Evolutionary conservation across 2,329 filamentous ascomycete genomes (phyloP), one percentile per base, ranked within the genome.

Genomic region (Colletotrichum spaethianum): DNA sequence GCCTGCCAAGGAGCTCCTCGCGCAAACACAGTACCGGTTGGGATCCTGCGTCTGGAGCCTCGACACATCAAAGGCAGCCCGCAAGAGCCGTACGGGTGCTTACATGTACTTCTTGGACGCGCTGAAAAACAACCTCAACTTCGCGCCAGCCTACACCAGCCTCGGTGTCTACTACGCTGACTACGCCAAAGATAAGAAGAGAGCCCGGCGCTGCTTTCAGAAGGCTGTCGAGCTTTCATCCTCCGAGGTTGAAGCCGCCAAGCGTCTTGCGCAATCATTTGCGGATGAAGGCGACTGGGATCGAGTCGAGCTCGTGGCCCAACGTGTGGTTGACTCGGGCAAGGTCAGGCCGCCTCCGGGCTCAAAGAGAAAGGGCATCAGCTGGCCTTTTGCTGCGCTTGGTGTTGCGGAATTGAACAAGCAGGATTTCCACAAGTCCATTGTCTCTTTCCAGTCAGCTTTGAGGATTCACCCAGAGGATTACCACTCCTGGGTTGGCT

Each of bases 211-310:
- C 74, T 98, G 96, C 79, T 98, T 98, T 78, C 94, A 98, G 77
- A 98, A 98, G 80, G 96, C 96, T 0, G 93, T 99, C 61, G 96
- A 99, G 80, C 85, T 99, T 3, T 99, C 96, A 0, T 85, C 94
- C 0, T 92, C 93, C 0, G 96, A 99, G 79, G 90, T 98, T 1
- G 87, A 93, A 75, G 94, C 96, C 44, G 96, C 96, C 0, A 94
- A 98, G 81, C 90, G 94, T 36, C 88, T 99, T 20, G 95, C 96
- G 1, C 90, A 90, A 71, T 92, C 91, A 0, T 99, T 98, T 80
- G 96, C 97, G 0, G 92, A 97, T 65, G 92, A 95, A 75, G 91
- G 93, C 46, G 96, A 99, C 78, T 99, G 96, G 96, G 96, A 98
- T 75, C 91, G 97, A 62, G 97, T 99, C 9, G 96, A 98, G 83